Base-by-base conservation (phyloP, 1,139 yeast species). In the Lodderomyces jiufengensis region DNA sequence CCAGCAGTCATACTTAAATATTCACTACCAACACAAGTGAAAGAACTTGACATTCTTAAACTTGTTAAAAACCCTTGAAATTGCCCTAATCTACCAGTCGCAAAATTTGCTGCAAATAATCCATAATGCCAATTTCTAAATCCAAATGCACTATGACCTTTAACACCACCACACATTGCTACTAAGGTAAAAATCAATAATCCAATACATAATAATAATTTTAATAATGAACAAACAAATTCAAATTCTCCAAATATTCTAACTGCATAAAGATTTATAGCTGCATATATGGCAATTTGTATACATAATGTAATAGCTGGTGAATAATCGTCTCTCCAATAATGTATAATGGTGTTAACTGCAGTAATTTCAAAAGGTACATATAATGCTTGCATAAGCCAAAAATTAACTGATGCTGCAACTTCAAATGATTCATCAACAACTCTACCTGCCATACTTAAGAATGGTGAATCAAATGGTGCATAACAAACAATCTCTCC, bases 121-220 rank as follows among this genome's bases (percentile, higher is more conserved):
- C 69, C 69, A 23, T 56, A 66, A 31, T 61, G 55, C 85, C 90
- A 80, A 54, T 78, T 58, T 43, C 85, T 64, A 57, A 82, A 82
- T 1, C 88, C 88, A 55, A 73, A 79, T 1, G 73, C 77, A 52
- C 80, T 84, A 42, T 68, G 73, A 34, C 66, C 48, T 4, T 88
- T 88, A 54, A 84, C 84, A 13, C 94, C 95, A 14, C 95, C 95
- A 39, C 82, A 75, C 95, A 85, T 85, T 10, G 88, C 79, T 42
- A 85, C 54, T 44, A 85, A 77, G 0, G 92, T 82, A 61, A 84
- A 85, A 24, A 80, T 50, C 45, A 85, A 76, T 31, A 86, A 68
- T 0, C 94, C 95, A 31, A 81, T 57, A 36, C 87, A 84, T 31
- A 85, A 63, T 2, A 84, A 46, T 32, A 85, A 77, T 57, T 86